A percentile compares a stretch with the other conserved stretches of the same genome.
Conservation (phyloP, 1,284 basidiomycete genomes). For the Naganishia cerealis region DNA sequence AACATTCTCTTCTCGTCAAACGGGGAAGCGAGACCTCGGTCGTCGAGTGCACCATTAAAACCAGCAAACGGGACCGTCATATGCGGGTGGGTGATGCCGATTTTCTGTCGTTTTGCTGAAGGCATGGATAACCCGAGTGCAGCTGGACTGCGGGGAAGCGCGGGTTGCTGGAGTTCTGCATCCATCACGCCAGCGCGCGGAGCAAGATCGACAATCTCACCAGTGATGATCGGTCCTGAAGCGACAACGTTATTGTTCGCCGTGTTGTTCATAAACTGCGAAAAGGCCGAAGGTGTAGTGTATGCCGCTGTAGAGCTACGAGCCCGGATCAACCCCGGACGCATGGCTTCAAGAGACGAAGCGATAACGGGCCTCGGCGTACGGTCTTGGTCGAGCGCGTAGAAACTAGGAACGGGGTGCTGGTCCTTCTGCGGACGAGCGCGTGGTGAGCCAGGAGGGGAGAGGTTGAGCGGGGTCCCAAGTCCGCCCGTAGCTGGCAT, state of each 20-base stretch:
- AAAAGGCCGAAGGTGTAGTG: constrained; percentile 16
- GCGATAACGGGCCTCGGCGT: background rate
- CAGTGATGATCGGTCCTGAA: background rate
- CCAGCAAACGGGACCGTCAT: constrained; percentile 9
- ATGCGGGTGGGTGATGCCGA: constrained; percentile 3
- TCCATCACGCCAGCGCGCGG: background rate
- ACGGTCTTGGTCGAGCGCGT: background rate
- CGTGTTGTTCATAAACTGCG: constrained; percentile 23
- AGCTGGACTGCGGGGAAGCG: background rate
- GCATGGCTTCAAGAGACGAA: background rate
- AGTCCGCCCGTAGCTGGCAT: background rate
- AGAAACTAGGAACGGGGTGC: background rate
- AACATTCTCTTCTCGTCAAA: constrained; percentile 21
- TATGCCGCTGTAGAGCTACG: constrained; percentile 23
- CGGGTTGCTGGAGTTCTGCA: background rate
- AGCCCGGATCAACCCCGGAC: constrained; percentile 21
- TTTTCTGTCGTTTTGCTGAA: constrained; percentile 16
- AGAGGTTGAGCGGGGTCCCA: constrained; percentile 17
- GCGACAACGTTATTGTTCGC: background rate
- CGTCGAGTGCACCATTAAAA: background rate
- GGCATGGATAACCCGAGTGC: background rate
- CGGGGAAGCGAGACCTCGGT: constrained; percentile 13
- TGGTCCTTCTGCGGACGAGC: background rate
- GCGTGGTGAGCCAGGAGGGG: constrained; percentile 13
- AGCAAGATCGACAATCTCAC: background rate